Conservation (phyloP, 1,284 basidiomycete species). For the Lignosus rhinocerotis region DNA sequence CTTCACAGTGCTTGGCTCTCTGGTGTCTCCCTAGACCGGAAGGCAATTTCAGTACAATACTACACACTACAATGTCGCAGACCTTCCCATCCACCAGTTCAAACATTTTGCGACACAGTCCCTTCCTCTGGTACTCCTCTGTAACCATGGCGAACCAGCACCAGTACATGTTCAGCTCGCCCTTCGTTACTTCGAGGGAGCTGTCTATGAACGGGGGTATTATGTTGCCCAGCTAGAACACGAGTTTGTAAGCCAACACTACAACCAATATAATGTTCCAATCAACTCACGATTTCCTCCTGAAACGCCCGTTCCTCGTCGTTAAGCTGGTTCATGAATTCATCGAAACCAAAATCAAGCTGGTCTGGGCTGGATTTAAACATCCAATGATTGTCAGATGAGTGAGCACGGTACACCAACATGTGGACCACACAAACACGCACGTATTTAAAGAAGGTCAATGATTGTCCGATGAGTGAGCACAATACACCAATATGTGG, state of each 20-base stretch:
- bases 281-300: background rate
- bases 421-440: background rate
- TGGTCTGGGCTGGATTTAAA: conserved; percentile 7
- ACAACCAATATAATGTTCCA: background rate
- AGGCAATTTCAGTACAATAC: no score
- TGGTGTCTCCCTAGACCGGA: no score
- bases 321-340: conserved; percentile 2
- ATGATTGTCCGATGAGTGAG: no score
- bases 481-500: background rate
- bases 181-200: conserved; percentile 9
- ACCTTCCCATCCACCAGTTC: background rate
- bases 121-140: conserved; percentile 17
- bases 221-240: background rate
- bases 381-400: no score
- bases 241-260: background rate
- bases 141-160: conserved; percentile 20
- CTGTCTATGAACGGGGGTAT: background rate
- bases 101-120: conserved; percentile 16
- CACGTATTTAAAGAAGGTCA: no score
- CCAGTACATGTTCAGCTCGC: conserved; percentile 17
- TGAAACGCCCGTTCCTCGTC: conserved; percentile 9
- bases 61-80: no score
- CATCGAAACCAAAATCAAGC: conserved; percentile 3
- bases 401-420: background rate
- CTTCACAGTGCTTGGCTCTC: no score